These are phyloP conservation scores for Sclerotinia nivalis DNA, from an alignment of 2,329 filamentous ascomycete species.

Conservation along the genomic window DNA sequence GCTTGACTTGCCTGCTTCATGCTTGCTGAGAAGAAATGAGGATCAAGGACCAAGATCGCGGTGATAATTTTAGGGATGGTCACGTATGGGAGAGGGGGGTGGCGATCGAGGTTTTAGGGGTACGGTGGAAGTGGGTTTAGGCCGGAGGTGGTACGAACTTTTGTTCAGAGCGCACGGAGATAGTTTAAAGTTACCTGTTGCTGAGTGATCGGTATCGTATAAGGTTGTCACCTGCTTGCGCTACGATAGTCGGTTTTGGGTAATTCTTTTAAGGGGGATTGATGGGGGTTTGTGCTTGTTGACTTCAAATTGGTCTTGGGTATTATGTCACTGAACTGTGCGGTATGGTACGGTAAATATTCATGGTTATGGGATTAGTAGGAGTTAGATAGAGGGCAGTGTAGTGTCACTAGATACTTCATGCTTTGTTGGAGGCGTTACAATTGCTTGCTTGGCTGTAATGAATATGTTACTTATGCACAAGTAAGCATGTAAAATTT, in stretches of 20 bases:
- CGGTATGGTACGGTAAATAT: neutral
- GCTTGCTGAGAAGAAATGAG: neutral
- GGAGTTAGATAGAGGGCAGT: neutral
- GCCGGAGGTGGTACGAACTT: neutral
- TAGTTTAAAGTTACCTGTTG: too few species aligned
- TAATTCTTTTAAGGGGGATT: neutral
- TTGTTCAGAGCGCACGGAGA: neutral
- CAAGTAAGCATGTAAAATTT: neutral
- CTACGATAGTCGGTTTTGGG: neutral
- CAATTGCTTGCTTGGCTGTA: neutral
- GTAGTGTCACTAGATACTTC: neutral
- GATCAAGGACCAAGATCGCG: neutral
- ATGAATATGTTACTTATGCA: neutral
- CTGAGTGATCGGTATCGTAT: neutral
- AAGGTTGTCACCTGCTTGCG: neutral
- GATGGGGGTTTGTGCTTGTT: neutral
- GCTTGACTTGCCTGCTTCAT: too few species aligned
- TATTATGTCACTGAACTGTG: neutral
- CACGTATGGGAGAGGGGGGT: neutral
- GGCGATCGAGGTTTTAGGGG: neutral
- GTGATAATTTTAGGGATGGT: neutral
- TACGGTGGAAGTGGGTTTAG: neutral
- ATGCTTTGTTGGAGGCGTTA: neutral
- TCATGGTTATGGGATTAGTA: neutral
- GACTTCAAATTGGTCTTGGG: neutral